A percentile compares a stretch with the other conserved stretches of the same genome.
Evolutionary conservation across 2,329 filamentous ascomycete genomes (phyloP).

Genomic region (Colletotrichum sp.): DNA sequence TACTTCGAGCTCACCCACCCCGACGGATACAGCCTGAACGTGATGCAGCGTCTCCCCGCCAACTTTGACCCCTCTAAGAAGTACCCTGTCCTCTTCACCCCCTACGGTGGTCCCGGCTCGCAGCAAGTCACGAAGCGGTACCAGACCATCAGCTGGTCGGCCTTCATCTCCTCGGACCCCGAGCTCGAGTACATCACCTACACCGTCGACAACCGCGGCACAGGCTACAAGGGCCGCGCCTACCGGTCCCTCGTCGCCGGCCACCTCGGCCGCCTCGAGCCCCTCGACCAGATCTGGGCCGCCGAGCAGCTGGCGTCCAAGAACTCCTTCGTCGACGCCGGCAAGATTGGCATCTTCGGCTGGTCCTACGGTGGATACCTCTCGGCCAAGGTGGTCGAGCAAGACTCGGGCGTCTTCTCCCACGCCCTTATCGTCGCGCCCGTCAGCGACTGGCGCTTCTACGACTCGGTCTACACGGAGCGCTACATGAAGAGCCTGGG

Average conservation of each 20-base stretch:
- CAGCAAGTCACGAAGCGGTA: conserved; percentile 66
- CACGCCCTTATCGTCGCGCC: conserved; percentile 69
- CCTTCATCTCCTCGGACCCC: conserved; percentile 70
- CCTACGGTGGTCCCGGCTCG: conserved; percentile 71
- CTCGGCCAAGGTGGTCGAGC: conserved; percentile 69
- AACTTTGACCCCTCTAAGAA: conserved; percentile 67
- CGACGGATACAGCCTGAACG: conserved; percentile 65
- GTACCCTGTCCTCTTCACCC: conserved; percentile 71
- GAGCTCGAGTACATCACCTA: conserved; percentile 72
- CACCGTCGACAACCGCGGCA: conserved; percentile 72
- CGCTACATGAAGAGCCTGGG: conserved; percentile 72
- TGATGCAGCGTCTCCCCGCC: conserved; percentile 68
- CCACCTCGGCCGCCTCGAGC: conserved; percentile 67
- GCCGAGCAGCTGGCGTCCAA: conserved; percentile 58
- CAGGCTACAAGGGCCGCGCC: conserved; percentile 65
- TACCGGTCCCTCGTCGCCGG: conserved; percentile 64
- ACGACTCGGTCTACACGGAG: conserved; percentile 75
- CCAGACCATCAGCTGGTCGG: conserved; percentile 59
- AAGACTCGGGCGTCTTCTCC: conserved; percentile 64
- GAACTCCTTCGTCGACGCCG: conserved; percentile 59
- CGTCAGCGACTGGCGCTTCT: conserved; percentile 73
- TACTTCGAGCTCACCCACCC: conserved; percentile 69
- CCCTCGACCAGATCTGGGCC: conserved; percentile 71
- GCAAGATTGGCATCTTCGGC: conserved; percentile 70
- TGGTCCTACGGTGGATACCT: conserved; percentile 75